A percentile compares a stretch with the other conserved stretches of the same genome.
Evolutionary conservation across 306 rosid genomes (phyloP).

Genomic region (Cercis canadensis): DNA sequence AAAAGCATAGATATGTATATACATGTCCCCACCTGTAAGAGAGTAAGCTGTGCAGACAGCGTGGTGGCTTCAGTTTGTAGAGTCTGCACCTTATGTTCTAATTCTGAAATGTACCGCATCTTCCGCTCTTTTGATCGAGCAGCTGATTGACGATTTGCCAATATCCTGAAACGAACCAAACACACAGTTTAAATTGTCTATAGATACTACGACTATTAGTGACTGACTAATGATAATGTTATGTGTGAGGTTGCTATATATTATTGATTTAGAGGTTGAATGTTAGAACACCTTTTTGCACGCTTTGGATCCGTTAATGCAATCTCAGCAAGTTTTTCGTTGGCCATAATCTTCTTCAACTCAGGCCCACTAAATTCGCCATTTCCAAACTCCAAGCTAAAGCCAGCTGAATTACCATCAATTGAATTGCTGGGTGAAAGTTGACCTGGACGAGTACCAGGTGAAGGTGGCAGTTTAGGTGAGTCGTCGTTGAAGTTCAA

Average conservation of each 20-base stretch:
- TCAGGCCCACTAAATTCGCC: constrained; percentile 96
- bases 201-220: background rate
- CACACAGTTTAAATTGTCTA: background rate
- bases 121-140: constrained; percentile 94
- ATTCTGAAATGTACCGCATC: constrained; percentile 91
- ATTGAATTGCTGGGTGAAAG: constrained; percentile 58
- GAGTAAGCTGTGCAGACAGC: constrained; percentile 86
- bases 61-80: constrained; percentile 96
- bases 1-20: constrained; percentile 8
- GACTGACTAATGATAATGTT: background rate
- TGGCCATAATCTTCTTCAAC: constrained; percentile 95
- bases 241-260: background rate
- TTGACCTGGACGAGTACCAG: constrained; percentile 60
- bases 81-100: constrained; percentile 96
- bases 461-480: constrained; percentile 70
- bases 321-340: constrained; percentile 90
- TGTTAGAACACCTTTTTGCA: constrained; percentile 70
- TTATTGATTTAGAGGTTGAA: background rate
- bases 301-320: constrained; percentile 95
- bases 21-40: constrained; percentile 70
- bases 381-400: constrained; percentile 93
- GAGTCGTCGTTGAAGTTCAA: constrained; percentile 78
- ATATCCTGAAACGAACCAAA: constrained; percentile 57
- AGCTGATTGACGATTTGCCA: constrained; percentile 96
- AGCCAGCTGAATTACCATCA: constrained; percentile 65